A percentile compares a stretch with the other conserved stretches of the same genome.
phyloP scores from a whole-genome alignment of 2,329 filamentous ascomycete species.

The Cladophialophora bantiana region DNA sequence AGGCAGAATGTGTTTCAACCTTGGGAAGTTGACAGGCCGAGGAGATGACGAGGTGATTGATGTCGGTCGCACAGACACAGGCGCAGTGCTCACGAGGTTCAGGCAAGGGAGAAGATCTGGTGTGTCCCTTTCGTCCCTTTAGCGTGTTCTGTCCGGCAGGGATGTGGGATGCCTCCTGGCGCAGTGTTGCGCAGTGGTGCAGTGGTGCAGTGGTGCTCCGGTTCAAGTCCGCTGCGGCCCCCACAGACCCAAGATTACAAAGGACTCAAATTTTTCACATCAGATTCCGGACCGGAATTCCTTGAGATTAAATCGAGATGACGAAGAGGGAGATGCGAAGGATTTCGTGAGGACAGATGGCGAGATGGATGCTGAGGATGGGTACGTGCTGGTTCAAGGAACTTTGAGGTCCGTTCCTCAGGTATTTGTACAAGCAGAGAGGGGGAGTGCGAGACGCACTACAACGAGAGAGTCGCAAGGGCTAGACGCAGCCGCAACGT shows the following conservation, averaged over 20 bases:
- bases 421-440: background rate
- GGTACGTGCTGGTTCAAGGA: background rate
- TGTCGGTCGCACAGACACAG: slow-evolving; percentile 3
- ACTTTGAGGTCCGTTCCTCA: background rate
- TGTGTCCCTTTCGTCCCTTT: background rate
- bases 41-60: slow-evolving; percentile 14
- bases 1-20: slow-evolving; percentile 28
- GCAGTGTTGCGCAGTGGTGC: background rate
- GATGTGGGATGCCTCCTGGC: background rate
- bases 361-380: background rate
- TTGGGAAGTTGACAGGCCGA: slow-evolving; percentile 16
- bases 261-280: slow-evolving; percentile 1
- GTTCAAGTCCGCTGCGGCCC: slow-evolving; percentile 1
- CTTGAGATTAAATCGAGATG: background rate
- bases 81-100: slow-evolving; percentile 7
- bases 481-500: slow-evolving; percentile 1
- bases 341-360: background rate
- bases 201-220: background rate
- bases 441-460: background rate
- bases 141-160: background rate
- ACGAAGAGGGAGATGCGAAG: background rate
- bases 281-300: background rate
- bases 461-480: background rate
- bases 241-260: slow-evolving; percentile 1
- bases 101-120: slow-evolving; percentile 19